Evolutionary conservation across 2,329 filamentous ascomycete genomes (phyloP).

Genomic region (Leptosphaerulina australis): DNA sequence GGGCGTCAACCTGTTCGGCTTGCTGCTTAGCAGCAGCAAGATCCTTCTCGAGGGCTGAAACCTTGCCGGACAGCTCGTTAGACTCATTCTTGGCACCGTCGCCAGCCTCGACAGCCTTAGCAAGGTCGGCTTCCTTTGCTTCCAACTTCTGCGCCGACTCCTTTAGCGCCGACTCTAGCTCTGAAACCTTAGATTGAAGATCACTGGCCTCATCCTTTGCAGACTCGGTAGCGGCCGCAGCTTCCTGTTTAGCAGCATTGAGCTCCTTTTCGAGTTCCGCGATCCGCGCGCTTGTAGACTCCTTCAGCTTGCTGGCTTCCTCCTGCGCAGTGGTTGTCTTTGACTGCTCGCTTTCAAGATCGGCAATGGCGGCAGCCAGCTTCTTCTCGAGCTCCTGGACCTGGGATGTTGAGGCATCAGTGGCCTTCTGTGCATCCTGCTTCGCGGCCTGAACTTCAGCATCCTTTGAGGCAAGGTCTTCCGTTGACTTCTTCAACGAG

Average conservation of each 20-base stretch:
- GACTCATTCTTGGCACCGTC: slow-evolving; percentile 53
- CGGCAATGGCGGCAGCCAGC: slow-evolving; percentile 2
- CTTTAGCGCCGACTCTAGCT: slow-evolving; percentile 32
- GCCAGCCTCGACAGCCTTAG: slow-evolving; percentile 23
- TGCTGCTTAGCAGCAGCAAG: slow-evolving; percentile 7
- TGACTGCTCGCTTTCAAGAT: slow-evolving; percentile 15
- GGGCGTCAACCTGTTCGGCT: slow-evolving; percentile 12
- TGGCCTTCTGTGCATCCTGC: slow-evolving; percentile 23
- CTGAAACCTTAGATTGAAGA: slow-evolving; percentile 23
- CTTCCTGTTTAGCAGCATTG: slow-evolving; percentile 23
- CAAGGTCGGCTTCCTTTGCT: slow-evolving; percentile 32
- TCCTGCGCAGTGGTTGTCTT: slow-evolving; percentile 22
- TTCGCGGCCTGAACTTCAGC: slow-evolving; percentile 29
- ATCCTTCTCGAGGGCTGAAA: slow-evolving; percentile 20
- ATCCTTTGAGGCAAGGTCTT: slow-evolving; percentile 32
- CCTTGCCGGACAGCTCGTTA: slow-evolving; percentile 13
- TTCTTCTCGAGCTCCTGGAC: slow-evolving; percentile 24
- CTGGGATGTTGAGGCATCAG: slow-evolving; percentile 19
- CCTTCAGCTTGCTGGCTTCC: slow-evolving; percentile 26
- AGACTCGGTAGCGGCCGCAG: slow-evolving; percentile 22
- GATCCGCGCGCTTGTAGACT: slow-evolving; percentile 27
- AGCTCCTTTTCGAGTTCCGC: slow-evolving; percentile 30
- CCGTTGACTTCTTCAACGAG: slow-evolving; percentile 30
- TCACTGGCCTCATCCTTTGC: slow-evolving; percentile 26
- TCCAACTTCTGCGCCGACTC: slow-evolving; percentile 27